These are phyloP conservation scores for Volvox carteri DNA, from an alignment of 163 green algal species.

Conservation along the genomic window DNA sequence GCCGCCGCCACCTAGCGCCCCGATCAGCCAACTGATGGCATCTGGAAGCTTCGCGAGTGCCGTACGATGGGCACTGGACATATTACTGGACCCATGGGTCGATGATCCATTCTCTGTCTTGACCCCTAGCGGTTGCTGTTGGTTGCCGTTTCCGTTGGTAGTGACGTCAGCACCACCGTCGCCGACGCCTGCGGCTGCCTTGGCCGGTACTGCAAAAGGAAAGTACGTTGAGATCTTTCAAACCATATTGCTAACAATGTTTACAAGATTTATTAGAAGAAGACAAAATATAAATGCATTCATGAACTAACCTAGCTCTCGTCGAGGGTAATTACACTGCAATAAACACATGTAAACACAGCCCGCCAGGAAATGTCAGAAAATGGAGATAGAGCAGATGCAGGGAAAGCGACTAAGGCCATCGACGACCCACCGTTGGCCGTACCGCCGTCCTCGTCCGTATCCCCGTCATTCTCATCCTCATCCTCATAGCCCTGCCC, in stretches of 20 bases:
- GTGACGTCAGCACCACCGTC: not conserved
- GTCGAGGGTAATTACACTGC: not conserved
- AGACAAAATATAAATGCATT: not conserved
- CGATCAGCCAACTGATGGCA: constrained; percentile 88
- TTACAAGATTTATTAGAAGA: too few relatives aligned
- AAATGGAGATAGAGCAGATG: too few relatives aligned
- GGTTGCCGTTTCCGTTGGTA: too few relatives aligned
- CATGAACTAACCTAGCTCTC: not conserved
- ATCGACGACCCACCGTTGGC: too few relatives aligned
- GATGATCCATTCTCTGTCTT: too few relatives aligned
- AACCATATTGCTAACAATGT: too few relatives aligned
- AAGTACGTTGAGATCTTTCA: too few relatives aligned
- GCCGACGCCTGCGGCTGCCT: not conserved
- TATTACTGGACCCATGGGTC: too few relatives aligned
- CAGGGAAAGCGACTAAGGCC: too few relatives aligned
- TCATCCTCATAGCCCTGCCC: not conserved
- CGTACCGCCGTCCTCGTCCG: not conserved
- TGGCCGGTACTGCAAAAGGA: constrained; percentile 10
- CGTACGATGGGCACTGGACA: constrained; percentile 72
- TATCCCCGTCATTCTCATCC: not conserved
- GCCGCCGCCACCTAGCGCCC: constrained; percentile 66
- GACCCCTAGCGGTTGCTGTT: too few relatives aligned
- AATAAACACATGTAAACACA: too few relatives aligned
- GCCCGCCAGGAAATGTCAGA: too few relatives aligned
- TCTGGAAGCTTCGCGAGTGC: constrained; percentile 89